phyloP scores from a whole-genome alignment of 164 flowering plant species.

The Annona cherimola region DNA sequence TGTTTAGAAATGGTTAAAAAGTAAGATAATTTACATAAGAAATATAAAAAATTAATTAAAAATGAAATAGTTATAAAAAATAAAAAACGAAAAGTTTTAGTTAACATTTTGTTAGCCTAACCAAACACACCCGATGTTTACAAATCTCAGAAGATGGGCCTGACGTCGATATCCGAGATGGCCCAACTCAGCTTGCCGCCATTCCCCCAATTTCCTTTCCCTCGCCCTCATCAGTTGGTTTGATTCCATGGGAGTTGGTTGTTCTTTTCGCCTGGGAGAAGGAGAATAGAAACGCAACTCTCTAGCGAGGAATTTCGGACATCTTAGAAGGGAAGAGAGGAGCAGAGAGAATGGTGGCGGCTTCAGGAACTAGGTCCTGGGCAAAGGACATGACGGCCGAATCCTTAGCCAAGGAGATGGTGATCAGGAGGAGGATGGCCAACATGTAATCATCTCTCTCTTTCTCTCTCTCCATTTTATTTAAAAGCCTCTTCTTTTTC shows the following conservation, averaged over 20 bases:
- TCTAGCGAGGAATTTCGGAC: not conserved
- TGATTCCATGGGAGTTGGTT: not conserved
- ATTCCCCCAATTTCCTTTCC: not conserved
- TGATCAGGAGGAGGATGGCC: conserved; percentile 49
- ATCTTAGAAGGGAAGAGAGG: not conserved
- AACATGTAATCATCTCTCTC: conserved; percentile 37
- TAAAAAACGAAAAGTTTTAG: too few relatives aligned
- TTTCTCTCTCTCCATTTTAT: conserved; percentile 9
- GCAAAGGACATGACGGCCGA: conserved; percentile 45
- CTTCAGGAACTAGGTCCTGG: conserved; percentile 39
- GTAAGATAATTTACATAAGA: too few relatives aligned
- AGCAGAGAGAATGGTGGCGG: conserved; percentile 29
- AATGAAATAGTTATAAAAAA: too few relatives aligned
- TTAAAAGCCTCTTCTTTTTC: not conserved
- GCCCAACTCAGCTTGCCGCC: not conserved
- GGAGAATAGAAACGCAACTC: not conserved
- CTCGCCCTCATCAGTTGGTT: not conserved
- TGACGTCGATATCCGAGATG: not conserved
- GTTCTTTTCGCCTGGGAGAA: not conserved
- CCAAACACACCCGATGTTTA: too few relatives aligned
- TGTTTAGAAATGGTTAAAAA: too few relatives aligned
- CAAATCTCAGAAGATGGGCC: too few relatives aligned
- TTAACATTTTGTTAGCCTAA: too few relatives aligned
- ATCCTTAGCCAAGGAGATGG: conserved; percentile 54
- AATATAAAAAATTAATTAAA: too few relatives aligned